phyloP scores from a whole-genome alignment of 805 yeast genomes.

The Candida chauliodis region DNA sequence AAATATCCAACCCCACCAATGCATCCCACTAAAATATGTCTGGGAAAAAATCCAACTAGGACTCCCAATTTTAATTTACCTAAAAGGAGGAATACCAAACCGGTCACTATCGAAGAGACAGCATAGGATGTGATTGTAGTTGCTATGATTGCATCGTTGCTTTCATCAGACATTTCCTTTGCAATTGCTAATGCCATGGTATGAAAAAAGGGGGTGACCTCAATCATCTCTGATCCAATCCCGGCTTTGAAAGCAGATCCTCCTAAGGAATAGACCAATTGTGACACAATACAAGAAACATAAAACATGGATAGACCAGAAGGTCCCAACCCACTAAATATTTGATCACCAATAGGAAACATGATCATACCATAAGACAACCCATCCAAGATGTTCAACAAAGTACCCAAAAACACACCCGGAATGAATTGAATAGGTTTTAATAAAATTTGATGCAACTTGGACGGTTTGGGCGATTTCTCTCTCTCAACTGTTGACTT shows the following conservation, averaged over 20 bases:
- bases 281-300: slow-evolving; percentile 85
- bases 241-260: slow-evolving; percentile 87
- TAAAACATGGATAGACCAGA: slow-evolving; percentile 93
- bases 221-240: slow-evolving; percentile 98
- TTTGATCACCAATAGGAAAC: slow-evolving; percentile 82
- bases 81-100: slow-evolving; percentile 67
- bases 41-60: slow-evolving; percentile 90
- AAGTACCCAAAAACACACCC: slow-evolving; percentile 78
- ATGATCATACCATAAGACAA: slow-evolving; percentile 96
- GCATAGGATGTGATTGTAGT: slow-evolving; percentile 89
- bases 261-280: slow-evolving; percentile 82
- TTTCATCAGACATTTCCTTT: slow-evolving; percentile 47
- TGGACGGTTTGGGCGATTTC: slow-evolving; percentile 13
- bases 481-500: not conserved
- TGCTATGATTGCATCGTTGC: slow-evolving; percentile 59
- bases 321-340: slow-evolving; percentile 77
- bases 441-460: slow-evolving; percentile 13
- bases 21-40: slow-evolving; percentile 94
- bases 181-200: slow-evolving; percentile 81
- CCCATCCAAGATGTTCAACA: slow-evolving; percentile 87
- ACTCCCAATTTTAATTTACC: slow-evolving; percentile 83
- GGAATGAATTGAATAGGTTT: slow-evolving; percentile 58
- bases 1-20: slow-evolving; percentile 98
- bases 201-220: slow-evolving; percentile 97
- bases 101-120: slow-evolving; percentile 79